These are phyloP conservation scores for Daldinia loculata DNA, from an alignment of 495 filamentous ascomycete genomes.

Conservation along the genomic window DNA sequence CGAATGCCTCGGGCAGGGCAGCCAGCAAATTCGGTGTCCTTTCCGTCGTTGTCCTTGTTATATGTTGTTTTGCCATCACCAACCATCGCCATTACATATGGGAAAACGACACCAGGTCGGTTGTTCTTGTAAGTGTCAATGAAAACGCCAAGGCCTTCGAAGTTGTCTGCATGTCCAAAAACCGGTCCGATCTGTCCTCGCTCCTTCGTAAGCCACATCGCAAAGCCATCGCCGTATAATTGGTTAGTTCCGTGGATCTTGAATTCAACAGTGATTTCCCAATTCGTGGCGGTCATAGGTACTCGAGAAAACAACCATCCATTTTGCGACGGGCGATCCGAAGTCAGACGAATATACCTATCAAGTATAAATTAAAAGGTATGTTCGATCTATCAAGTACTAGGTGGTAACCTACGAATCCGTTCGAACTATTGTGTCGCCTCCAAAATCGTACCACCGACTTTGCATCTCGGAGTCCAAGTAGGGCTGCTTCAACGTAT, in stretches of 20 bases:
- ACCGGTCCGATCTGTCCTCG: slow-evolving; percentile 82
- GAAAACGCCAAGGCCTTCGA: slow-evolving; percentile 96
- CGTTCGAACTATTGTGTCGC: slow-evolving; percentile 90
- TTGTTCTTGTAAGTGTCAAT: slow-evolving; percentile 99
- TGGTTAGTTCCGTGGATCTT: slow-evolving; percentile 78
- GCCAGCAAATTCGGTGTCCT: slow-evolving; percentile 89
- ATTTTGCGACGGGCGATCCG: slow-evolving; percentile 85
- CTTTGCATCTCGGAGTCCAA: slow-evolving; percentile 98
- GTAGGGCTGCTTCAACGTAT: slow-evolving; percentile 73
- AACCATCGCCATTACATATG: slow-evolving; percentile 98
- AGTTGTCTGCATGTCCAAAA: slow-evolving; percentile 87
- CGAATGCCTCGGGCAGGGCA: slow-evolving; percentile 95
- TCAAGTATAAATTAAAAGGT: slow-evolving; percentile 13
- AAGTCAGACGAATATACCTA: slow-evolving; percentile 91
- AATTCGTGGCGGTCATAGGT: slow-evolving; percentile 97
- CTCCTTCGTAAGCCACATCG: slow-evolving; percentile 97
- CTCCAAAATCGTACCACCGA: slow-evolving; percentile 99
- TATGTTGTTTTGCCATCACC: slow-evolving; percentile 89
- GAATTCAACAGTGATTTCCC: slow-evolving; percentile 98
- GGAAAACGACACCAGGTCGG: slow-evolving; percentile 92
- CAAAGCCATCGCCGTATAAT: slow-evolving; percentile 96
- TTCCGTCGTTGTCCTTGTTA: slow-evolving; percentile 94
- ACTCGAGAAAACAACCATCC: slow-evolving; percentile 95
- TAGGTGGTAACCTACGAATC: slow-evolving; percentile 72
- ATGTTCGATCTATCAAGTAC: neutral